Conservation (phyloP, 768 basidiomycete species). For the Austroboletus eburneus region DNA sequence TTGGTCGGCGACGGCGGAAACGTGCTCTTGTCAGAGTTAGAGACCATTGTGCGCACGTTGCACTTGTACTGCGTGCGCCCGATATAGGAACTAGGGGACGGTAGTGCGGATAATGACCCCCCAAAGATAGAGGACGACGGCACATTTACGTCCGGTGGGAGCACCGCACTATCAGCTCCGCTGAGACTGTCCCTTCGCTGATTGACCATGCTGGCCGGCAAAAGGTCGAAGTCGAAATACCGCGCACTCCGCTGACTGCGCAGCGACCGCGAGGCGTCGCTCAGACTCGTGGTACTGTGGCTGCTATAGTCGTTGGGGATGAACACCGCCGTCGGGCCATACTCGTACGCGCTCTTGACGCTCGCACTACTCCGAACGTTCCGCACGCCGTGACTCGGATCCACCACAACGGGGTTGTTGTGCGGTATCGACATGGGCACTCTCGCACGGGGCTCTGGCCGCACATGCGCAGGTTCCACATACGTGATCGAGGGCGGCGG, state of each 20-base stretch:
- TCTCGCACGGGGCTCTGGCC: constrained; percentile 4
- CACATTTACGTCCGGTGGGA: too few relatives aligned
- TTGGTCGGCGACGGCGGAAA: background rate
- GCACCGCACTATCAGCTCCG: background rate
- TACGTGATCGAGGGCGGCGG: constrained; percentile 18
- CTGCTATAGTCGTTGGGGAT: constrained; percentile 17
- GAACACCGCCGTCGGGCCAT: constrained; percentile 29
- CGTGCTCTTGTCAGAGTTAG: background rate
- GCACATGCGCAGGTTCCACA: constrained; percentile 15
- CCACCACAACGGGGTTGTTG: background rate
- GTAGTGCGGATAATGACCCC: background rate
- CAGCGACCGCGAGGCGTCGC: constrained; percentile 7
- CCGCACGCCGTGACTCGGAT: constrained; percentile 3
- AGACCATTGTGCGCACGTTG: constrained; percentile 7
- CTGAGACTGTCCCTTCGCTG: background rate
- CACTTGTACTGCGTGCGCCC: constrained; percentile 31
- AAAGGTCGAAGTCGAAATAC: constrained; percentile 28
- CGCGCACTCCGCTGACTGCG: constrained; percentile 15
- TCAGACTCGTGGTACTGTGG: constrained; percentile 7
- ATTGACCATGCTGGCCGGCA: constrained; percentile 8
- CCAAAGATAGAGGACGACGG: background rate
- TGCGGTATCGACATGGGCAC: background rate
- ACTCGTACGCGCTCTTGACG: constrained; percentile 3
- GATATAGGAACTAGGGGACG: background rate
- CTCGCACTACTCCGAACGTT: background rate